A percentile compares a stretch with the other conserved stretches of the same genome.
These are phyloP conservation scores for Prunus mongolica DNA, from an alignment of 306 rosid species.

Conservation along the genomic window DNA sequence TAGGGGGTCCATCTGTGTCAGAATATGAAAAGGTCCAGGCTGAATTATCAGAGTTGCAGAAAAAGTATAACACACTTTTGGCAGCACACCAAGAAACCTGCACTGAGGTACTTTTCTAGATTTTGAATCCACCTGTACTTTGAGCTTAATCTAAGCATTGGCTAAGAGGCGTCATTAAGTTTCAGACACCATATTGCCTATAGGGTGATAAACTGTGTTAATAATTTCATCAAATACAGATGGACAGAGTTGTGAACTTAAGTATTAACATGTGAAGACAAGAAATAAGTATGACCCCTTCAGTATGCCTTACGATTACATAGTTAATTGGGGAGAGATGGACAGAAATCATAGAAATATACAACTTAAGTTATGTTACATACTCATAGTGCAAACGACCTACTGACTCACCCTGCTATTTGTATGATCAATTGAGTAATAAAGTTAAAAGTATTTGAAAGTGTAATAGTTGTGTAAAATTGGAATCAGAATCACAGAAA, in stretches of 20 bases:
- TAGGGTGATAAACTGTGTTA: not conserved
- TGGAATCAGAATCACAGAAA: not conserved
- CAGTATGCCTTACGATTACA: not conserved
- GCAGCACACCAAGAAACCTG: constrained; percentile 60
- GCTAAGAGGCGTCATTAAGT: not conserved
- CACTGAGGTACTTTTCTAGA: constrained; percentile 53
- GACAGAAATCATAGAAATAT: not conserved
- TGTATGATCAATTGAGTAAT: not conserved
- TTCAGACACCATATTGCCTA: not conserved
- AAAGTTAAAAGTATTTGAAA: not conserved
- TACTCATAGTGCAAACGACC: not conserved
- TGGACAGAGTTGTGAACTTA: not conserved
- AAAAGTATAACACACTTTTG: constrained; percentile 54
- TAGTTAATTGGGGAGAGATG: not conserved
- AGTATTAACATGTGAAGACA: not conserved
- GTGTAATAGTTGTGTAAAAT: not conserved
- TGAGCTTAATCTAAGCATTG: not conserved
- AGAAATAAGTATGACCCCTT: not conserved
- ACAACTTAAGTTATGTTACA: not conserved
- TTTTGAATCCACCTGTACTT: not conserved
- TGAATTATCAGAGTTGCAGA: constrained; percentile 70
- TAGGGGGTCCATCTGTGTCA: constrained; percentile 69
- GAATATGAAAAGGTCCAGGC: constrained; percentile 76
- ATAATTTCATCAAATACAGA: not conserved
- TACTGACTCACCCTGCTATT: not conserved